Conservation (phyloP, 768 basidiomycete species). For the Suillus subluteus region DNA sequence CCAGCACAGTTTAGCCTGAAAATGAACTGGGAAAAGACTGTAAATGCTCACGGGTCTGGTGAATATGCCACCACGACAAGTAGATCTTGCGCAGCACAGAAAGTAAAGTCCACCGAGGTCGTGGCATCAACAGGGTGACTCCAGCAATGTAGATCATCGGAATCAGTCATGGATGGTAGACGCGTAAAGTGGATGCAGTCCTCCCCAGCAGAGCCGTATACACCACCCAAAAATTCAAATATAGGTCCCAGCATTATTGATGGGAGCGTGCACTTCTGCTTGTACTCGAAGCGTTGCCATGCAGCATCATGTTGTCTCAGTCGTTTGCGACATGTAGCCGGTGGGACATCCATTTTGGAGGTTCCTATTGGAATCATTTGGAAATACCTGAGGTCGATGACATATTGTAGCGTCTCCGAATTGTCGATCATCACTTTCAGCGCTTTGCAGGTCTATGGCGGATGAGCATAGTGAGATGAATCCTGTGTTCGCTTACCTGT, state of each 20-base stretch:
- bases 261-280: conserved; percentile 39
- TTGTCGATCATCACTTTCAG: conserved; percentile 41
- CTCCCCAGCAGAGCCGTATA: conserved; percentile 50
- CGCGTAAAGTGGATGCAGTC: conserved; percentile 50
- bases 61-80: conserved; percentile 51
- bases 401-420: conserved; percentile 52
- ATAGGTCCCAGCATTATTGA: conserved; percentile 50
- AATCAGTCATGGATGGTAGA: conserved; percentile 1
- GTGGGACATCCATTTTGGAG: conserved; percentile 30
- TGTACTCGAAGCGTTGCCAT: conserved; percentile 54
- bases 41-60: conserved; percentile 42
- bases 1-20: conserved; percentile 6
- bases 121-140: conserved; percentile 46
- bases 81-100: conserved; percentile 59
- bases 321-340: conserved; percentile 42
- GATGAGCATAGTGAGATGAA: neutral
- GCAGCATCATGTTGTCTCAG: conserved; percentile 47
- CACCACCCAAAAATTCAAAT: conserved; percentile 54
- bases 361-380: conserved; percentile 43
- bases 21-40: neutral
- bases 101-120: conserved; percentile 57
- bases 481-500: conserved; percentile 25
- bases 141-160: conserved; percentile 30
- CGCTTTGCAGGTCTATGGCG: conserved; percentile 42
- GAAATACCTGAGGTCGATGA: conserved; percentile 51